Evolutionary conservation across 352 stramenopile genomes (phyloP).

Genomic region (Pythium vanterpoolii): DNA sequence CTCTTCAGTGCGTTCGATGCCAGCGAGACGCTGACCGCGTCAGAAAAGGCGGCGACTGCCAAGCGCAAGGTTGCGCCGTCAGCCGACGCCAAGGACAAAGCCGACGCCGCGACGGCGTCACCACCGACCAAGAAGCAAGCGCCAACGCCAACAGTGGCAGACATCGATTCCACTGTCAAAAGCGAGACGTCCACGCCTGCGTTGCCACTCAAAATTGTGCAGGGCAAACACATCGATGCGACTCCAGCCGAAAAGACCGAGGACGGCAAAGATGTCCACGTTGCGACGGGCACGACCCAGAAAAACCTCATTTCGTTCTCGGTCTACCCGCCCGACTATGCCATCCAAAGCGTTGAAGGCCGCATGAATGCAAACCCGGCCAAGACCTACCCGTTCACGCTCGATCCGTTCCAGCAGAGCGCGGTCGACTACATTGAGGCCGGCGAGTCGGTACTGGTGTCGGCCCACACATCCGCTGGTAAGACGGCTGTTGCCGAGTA

Average conservation of each 20-base stretch:
- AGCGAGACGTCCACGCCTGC: neutral
- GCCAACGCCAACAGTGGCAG: neutral
- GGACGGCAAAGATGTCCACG: conserved; percentile 49
- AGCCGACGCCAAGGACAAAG: conserved; percentile 20
- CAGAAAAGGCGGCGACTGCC: conserved; percentile 36
- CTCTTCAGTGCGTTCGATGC: conserved; percentile 94
- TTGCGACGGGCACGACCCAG: conserved; percentile 92
- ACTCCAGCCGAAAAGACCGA: conserved; percentile 41
- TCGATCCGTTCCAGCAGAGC: conserved; percentile 98
- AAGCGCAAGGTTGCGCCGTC: conserved; percentile 48
- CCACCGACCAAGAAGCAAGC: conserved; percentile 58
- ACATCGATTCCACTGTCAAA: neutral
- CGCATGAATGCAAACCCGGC: conserved; percentile 78
- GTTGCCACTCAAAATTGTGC: conserved; percentile 58
- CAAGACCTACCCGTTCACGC: conserved; percentile 97
- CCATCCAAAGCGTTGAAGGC: conserved; percentile 40
- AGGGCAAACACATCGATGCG: conserved; percentile 73
- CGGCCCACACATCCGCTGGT: conserved; percentile 97
- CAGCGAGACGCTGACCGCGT: conserved; percentile 55
- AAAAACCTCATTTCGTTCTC: conserved; percentile 96
- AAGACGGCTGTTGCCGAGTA: conserved; percentile 98
- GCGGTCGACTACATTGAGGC: conserved; percentile 96
- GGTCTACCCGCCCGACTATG: conserved; percentile 81
- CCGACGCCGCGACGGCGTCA: conserved; percentile 26
- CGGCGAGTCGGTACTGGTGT: conserved; percentile 97